A percentile compares a stretch with the other conserved stretches of the same genome.
phyloP scores from a whole-genome alignment of 495 filamentous ascomycete genomes.

The Penicillium chermesinum region DNA sequence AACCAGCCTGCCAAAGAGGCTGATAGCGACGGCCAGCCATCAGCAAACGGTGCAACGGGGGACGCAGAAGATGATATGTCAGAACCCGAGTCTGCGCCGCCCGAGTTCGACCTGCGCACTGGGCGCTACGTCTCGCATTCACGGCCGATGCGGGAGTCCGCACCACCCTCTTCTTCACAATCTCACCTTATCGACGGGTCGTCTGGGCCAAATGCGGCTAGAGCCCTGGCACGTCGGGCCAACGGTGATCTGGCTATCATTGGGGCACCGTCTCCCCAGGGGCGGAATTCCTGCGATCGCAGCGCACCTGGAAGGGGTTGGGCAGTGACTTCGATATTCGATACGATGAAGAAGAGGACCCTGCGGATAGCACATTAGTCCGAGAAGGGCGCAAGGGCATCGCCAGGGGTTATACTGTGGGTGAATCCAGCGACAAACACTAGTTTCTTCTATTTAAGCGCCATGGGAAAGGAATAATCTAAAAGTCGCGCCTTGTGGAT shows the following conservation, averaged over 20 bases:
- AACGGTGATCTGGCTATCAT: slow-evolving; percentile 69
- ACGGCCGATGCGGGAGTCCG: slow-evolving; percentile 63
- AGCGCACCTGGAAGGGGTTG: slow-evolving; percentile 86
- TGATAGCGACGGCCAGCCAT: slow-evolving; percentile 11
- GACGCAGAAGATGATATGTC: slow-evolving; percentile 44
- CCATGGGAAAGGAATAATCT: not conserved
- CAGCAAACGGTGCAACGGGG: slow-evolving; percentile 19
- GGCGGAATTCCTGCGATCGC: slow-evolving; percentile 76
- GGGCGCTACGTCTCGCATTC: slow-evolving; percentile 79
- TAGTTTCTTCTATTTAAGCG: slow-evolving; percentile 12
- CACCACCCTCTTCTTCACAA: slow-evolving; percentile 25
- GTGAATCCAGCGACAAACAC: slow-evolving; percentile 43
- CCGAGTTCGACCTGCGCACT: slow-evolving; percentile 88
- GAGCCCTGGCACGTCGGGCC: slow-evolving; percentile 53
- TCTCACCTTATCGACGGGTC: slow-evolving; percentile 22
- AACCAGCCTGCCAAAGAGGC: slow-evolving; percentile 27
- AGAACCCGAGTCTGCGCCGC: slow-evolving; percentile 66
- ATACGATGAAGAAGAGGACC: slow-evolving; percentile 59
- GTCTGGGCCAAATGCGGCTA: slow-evolving; percentile 28
- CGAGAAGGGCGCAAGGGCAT: slow-evolving; percentile 86
- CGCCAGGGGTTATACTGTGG: slow-evolving; percentile 83
- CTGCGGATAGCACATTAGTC: slow-evolving; percentile 47
- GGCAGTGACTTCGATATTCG: slow-evolving; percentile 76
- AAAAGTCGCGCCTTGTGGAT: not conserved
- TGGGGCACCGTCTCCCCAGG: slow-evolving; percentile 83